Conservation (phyloP, 345 rosid species). For the Aegle marmelos region DNA sequence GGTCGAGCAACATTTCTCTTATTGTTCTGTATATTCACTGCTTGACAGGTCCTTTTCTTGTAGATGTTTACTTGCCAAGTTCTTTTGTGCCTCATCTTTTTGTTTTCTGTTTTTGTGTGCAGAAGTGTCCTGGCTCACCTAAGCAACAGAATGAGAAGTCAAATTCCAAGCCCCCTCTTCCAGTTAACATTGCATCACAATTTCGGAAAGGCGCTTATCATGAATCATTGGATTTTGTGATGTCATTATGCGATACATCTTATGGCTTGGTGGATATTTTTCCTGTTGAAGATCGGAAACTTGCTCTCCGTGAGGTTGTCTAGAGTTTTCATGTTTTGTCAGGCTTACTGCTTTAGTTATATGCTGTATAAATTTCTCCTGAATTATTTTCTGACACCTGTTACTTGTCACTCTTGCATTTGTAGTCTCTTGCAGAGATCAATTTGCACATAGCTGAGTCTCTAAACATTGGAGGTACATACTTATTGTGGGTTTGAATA, state of each 20-base stretch:
- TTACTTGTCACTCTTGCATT: slow-evolving; percentile 32
- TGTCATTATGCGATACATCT: slow-evolving; percentile 84
- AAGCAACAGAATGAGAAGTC: slow-evolving; percentile 69
- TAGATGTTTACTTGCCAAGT: slow-evolving; percentile 3
- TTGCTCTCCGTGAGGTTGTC: slow-evolving; percentile 89
- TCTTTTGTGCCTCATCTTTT: slow-evolving; percentile 8
- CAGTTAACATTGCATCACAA: slow-evolving; percentile 61
- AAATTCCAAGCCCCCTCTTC: slow-evolving; percentile 78
- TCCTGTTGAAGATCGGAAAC: slow-evolving; percentile 95
- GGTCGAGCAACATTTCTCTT: not conserved
- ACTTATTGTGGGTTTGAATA: slow-evolving; percentile 14
- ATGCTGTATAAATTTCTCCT: slow-evolving; percentile 1
- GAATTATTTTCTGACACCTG: slow-evolving; percentile 25
- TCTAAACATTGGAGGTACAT: slow-evolving; percentile 81
- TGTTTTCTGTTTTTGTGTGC: slow-evolving; percentile 21
- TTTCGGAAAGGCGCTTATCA: slow-evolving; percentile 92
- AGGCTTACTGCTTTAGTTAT: slow-evolving; percentile 5
- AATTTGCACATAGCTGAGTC: slow-evolving; percentile 74
- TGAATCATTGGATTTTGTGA: slow-evolving; percentile 94
- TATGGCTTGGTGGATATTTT: slow-evolving; percentile 95
- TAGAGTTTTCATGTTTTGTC: slow-evolving; percentile 8
- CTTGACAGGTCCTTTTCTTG: slow-evolving; percentile 9
- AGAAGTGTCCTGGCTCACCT: slow-evolving; percentile 88
- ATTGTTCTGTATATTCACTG: slow-evolving; percentile 2
- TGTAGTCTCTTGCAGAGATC: slow-evolving; percentile 90